These are phyloP conservation scores for Dictyostelium capitatum DNA, from an alignment of 78 protist genomes.

Conservation along the genomic window DNA sequence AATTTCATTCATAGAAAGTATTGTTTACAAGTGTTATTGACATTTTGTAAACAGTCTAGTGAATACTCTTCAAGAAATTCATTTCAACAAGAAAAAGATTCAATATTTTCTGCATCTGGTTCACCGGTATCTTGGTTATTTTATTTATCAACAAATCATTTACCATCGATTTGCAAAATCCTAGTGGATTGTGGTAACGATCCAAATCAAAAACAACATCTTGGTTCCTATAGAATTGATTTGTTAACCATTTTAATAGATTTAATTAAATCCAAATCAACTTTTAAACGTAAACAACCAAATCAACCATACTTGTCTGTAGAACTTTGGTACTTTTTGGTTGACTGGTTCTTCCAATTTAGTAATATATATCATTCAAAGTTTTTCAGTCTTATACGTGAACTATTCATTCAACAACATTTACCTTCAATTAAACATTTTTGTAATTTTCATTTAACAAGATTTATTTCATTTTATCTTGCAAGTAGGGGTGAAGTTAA, in stretches of 20 bases:
- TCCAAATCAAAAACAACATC: constrained; percentile 29
- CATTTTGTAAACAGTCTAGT: not conserved
- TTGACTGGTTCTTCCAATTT: constrained; percentile 76
- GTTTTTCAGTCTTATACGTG: constrained; percentile 35
- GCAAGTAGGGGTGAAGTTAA: not conserved
- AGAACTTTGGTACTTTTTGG: constrained; percentile 56
- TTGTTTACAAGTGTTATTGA: not conserved
- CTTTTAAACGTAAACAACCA: constrained; percentile 33
- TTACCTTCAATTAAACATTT: constrained; percentile 67
- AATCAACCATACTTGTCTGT: constrained; percentile 38
- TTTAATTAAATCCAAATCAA: constrained; percentile 9
- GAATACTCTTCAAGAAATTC: constrained; percentile 28
- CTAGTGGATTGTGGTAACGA: constrained; percentile 45
- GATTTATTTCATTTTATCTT: constrained; percentile 51
- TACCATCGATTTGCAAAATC: constrained; percentile 17
- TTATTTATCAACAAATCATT: constrained; percentile 43
- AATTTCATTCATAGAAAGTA: constrained; percentile 18
- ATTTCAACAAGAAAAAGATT: constrained; percentile 66
- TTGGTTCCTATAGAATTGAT: constrained; percentile 35
- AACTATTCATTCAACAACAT: constrained; percentile 62
- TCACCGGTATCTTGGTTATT: constrained; percentile 25
- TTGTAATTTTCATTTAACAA: constrained; percentile 41
- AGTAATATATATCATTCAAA: constrained; percentile 69
- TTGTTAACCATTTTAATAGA: constrained; percentile 29
- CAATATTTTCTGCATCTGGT: constrained; percentile 43